These are phyloP conservation scores for Suillus lakei DNA, from an alignment of 768 basidiomycete species.

Conservation along the genomic window DNA sequence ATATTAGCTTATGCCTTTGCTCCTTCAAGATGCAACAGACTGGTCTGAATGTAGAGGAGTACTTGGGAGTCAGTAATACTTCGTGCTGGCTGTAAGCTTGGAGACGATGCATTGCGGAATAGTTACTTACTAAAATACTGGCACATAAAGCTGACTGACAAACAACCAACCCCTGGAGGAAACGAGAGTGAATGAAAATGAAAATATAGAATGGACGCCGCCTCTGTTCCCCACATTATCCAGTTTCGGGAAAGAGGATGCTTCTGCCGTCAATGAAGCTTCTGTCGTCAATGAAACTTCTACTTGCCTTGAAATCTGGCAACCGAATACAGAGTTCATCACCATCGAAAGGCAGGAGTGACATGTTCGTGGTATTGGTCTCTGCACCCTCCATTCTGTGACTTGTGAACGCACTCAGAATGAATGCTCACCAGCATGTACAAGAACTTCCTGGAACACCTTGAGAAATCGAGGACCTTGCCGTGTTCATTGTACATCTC, in stretches of 20 bases:
- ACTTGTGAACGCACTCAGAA: background rate
- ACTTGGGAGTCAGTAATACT: slow-evolving; percentile 46
- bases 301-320: slow-evolving; percentile 7
- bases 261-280: background rate
- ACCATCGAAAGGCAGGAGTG: slow-evolving; percentile 10
- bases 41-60: slow-evolving; percentile 49
- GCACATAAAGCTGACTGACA: slow-evolving; percentile 46
- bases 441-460: slow-evolving; percentile 2
- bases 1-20: slow-evolving; percentile 9
- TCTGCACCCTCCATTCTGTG: slow-evolving; percentile 23
- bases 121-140: slow-evolving; percentile 42
- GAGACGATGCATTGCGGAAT: background rate
- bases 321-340: slow-evolving; percentile 9
- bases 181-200: background rate
- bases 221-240: background rate
- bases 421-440: slow-evolving; percentile 19
- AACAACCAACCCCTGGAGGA: background rate
- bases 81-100: slow-evolving; percentile 21
- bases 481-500: background rate
- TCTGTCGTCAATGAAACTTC: background rate
- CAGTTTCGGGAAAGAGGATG: background rate
- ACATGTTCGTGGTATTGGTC: slow-evolving; percentile 4
- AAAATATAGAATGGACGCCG: slow-evolving; percentile 7
- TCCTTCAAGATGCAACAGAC: slow-evolving; percentile 38
- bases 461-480: background rate